Conservation (phyloP, 345 rosid species). For the Mallotus nudiflorus region DNA sequence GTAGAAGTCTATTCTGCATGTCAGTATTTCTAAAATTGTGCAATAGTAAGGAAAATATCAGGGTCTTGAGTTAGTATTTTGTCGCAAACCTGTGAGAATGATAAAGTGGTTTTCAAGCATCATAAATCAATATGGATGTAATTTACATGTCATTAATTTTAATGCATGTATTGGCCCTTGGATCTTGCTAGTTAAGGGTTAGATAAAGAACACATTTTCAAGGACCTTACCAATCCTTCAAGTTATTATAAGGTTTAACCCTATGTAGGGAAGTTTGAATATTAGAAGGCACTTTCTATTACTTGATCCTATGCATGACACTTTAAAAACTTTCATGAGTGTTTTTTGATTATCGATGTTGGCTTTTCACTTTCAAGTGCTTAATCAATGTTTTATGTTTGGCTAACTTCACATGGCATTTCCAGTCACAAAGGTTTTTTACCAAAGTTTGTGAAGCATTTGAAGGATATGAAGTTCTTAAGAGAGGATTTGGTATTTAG, state of each 20-base stretch:
- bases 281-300: no score
- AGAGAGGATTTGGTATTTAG: constrained; percentile 89
- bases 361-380: background rate
- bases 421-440: constrained; percentile 90
- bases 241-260: background rate
- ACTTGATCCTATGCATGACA: background rate
- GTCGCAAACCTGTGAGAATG: background rate
- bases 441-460: constrained; percentile 58
- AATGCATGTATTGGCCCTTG: background rate
- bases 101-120: background rate
- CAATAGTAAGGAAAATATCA: background rate
- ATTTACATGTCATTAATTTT: background rate
- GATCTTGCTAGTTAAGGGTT: background rate
- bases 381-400: background rate
- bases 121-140: background rate
- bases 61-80: background rate
- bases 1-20: background rate
- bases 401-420: constrained; percentile 13
- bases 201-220: background rate
- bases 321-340: background rate
- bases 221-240: background rate
- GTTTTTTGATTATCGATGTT: background rate
- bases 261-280: background rate
- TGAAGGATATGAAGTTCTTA: constrained; percentile 70
- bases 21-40: background rate